Percentiles rank a stretch among this genome's conserved stretches.
Evolutionary conservation across 2,329 filamentous ascomycete genomes (phyloP).

Genomic region (Aureobasidium sp.): DNA sequence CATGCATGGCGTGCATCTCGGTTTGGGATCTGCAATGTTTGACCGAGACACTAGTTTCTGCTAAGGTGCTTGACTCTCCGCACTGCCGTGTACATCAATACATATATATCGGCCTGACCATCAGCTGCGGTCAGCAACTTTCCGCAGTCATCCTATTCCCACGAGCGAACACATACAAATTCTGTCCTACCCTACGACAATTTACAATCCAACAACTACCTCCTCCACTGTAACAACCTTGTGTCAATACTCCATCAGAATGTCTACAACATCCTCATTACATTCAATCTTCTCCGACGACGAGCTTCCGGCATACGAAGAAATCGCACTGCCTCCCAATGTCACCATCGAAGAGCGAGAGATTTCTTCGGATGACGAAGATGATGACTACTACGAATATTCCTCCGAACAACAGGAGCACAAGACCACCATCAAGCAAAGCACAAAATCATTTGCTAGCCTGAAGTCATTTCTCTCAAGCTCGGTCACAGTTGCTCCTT

Average conservation of each 20-base stretch:
- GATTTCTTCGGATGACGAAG: neutral
- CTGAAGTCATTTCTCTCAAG: constrained; percentile 13
- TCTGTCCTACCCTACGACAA: neutral
- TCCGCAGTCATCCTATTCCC: neutral
- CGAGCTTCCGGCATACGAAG: constrained; percentile 8
- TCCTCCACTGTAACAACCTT: neutral
- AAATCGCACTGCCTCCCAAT: neutral
- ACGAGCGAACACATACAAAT: neutral
- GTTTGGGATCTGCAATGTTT: constrained; percentile 4
- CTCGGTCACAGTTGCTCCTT: neutral
- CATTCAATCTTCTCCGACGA: neutral
- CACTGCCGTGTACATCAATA: constrained; percentile 2
- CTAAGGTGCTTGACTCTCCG: constrained; percentile 1
- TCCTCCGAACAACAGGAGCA: neutral
- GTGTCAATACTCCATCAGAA: neutral
- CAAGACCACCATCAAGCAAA: neutral
- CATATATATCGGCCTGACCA: constrained; percentile 10
- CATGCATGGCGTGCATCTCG: neutral
- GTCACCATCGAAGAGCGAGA: constrained; percentile 8
- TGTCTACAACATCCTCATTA: constrained; percentile 7
- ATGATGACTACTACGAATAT: neutral
- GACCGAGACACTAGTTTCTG: constrained; percentile 6
- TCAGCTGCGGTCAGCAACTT: constrained; percentile 3
- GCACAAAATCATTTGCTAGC: constrained; percentile 1
- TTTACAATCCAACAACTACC: neutral